Evolutionary conservation across 352 stramenopile species (phyloP), one percentile per base, ranked within the genome.

Genomic region (Halophytophthora batemanensis): DNA sequence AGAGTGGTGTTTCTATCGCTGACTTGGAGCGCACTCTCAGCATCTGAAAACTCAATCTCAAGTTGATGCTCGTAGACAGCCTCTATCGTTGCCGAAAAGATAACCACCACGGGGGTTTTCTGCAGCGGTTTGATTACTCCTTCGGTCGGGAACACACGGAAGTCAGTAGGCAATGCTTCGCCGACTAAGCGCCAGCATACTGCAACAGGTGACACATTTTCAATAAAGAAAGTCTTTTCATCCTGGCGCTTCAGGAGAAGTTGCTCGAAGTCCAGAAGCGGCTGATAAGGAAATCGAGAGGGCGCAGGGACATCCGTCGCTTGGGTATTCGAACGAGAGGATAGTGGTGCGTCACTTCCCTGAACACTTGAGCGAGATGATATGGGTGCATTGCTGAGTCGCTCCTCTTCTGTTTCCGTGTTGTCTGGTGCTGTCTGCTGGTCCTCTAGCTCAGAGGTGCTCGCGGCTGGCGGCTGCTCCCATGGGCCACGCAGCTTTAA

Each of bases 231-330:
- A 2, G 67, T 82, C 33, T 89, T 91, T 39, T 92, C 86, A 31
- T 98, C 88, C 37, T 84, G 67, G 0, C 84, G 79, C 40, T 87
- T 84, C 19, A 98, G 61, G n/a, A 98, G 60, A 31, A 98, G 53
- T 23, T 96, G 74, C 45, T 96, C 91, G 37, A 98, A 98, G 53
- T 98, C 86, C 17, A 98, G 59, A 0, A 88, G 45, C 2, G 67
- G 68, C 2, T 58, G 22, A 1, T 28, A 28, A 11, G 56, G 45
- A 7, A 29, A 45, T 45, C 53, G 22, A 18, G 38, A 47, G 25
- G 49, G 12, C 5, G 17, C 31, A 11, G 25, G 25, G 22, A 59
- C 39, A 11, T 23, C 37, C 2, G 34, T 44, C 13, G 10, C 6
- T 29, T 60, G 33, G 13, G 31, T 22, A 59, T 52, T 66, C 6